Evolutionary conservation across 306 rosid species (phyloP).

Genomic region (Quercus ilex): DNA sequence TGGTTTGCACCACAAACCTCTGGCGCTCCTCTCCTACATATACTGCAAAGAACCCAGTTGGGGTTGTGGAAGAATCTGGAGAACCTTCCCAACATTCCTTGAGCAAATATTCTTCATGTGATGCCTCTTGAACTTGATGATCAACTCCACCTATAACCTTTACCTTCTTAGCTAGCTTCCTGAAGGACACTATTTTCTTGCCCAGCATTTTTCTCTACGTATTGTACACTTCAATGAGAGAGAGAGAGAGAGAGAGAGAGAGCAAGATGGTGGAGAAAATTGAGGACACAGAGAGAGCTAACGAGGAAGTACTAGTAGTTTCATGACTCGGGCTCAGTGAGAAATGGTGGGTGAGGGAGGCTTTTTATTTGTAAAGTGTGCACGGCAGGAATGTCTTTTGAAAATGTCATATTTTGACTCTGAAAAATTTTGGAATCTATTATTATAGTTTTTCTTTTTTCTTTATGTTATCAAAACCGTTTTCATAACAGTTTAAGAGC

Average conservation of each 20-base stretch:
- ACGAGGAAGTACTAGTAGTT: neutral
- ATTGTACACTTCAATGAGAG: neutral
- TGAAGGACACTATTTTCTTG: conserved; percentile 55
- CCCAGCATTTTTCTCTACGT: conserved; percentile 42
- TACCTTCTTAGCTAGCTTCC: conserved; percentile 60
- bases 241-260: neutral
- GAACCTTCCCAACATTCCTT: conserved; percentile 31
- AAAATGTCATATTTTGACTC: neutral
- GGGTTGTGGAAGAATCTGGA: conserved; percentile 34
- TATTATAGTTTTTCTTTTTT: neutral
- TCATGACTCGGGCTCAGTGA: conserved; percentile 9
- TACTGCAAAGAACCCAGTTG: conserved; percentile 68
- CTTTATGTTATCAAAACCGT: neutral
- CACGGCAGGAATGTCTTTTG: conserved; percentile 26
- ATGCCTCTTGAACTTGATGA: neutral
- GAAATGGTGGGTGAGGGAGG: conserved; percentile 17
- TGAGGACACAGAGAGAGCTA: neutral
- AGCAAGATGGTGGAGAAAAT: neutral
- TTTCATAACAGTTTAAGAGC: neutral
- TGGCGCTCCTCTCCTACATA: conserved; percentile 75
- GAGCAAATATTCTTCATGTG: conserved; percentile 40
- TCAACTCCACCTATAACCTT: conserved; percentile 41
- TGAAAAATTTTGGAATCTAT: neutral
- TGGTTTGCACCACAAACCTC: conserved; percentile 68
- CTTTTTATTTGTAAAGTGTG: conserved; percentile 5